phyloP scores from a whole-genome alignment of 192 early-diverging fungal genomes.

The Podila clonocystis region DNA sequence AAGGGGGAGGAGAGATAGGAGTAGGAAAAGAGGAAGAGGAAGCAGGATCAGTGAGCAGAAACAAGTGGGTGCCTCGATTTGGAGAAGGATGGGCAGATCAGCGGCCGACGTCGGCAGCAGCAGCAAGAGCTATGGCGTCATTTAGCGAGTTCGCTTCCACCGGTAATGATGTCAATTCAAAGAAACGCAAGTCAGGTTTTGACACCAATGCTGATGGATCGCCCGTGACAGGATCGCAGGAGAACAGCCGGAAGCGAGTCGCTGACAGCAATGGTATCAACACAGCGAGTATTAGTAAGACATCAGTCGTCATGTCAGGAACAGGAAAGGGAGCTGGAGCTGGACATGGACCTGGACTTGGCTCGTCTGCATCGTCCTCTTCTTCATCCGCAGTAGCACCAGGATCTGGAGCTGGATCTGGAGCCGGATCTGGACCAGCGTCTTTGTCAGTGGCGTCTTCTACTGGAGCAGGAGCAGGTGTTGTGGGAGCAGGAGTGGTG shows the following conservation, averaged over 20 bases:
- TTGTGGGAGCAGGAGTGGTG: neutral
- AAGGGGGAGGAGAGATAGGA: neutral
- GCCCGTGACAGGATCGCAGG: neutral
- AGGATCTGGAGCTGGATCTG: conserved; percentile 2
- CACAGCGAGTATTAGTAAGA: neutral
- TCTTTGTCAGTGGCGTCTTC: neutral
- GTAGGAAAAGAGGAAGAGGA: neutral
- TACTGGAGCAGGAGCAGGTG: neutral
- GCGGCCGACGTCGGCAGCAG: neutral
- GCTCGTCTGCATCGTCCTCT: too few relatives aligned
- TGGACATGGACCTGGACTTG: too few relatives aligned
- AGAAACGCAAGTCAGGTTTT: neutral
- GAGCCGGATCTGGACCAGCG: neutral
- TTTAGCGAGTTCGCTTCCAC: too few relatives aligned
- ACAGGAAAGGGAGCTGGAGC: neutral
- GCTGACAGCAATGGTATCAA: neutral
- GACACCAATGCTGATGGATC: neutral
- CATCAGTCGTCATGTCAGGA: neutral
- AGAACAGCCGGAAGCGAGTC: neutral
- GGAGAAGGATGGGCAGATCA: neutral
- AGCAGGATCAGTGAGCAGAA: neutral
- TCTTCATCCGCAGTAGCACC: neutral
- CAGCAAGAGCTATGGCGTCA: neutral
- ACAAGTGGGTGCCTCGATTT: neutral
- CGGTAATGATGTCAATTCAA: neutral